Percentiles rank a stretch among this genome's conserved stretches.
Evolutionary conservation across 495 filamentous ascomycete species (phyloP).

Genomic region (Daldinia grandis): DNA sequence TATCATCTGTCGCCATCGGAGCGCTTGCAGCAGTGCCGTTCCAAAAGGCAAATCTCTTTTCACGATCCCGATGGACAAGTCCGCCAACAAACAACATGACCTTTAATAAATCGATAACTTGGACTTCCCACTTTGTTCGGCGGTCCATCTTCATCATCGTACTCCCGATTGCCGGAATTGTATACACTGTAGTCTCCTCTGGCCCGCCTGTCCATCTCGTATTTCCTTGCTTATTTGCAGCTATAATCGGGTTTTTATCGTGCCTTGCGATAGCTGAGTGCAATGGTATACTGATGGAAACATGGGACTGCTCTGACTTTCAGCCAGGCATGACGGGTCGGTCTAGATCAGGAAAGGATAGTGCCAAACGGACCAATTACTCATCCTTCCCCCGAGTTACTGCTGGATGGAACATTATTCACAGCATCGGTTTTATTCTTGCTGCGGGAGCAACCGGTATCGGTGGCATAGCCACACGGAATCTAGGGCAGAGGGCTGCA

Average conservation of each 20-base stretch:
- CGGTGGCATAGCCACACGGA: slow-evolving; percentile 67
- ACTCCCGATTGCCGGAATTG: slow-evolving; percentile 70
- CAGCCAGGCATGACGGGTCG: slow-evolving; percentile 67
- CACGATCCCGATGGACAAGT: slow-evolving; percentile 63
- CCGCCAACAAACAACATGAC: slow-evolving; percentile 67
- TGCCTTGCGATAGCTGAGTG: slow-evolving; percentile 79
- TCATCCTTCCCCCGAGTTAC: slow-evolving; percentile 73
- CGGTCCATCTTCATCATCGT: slow-evolving; percentile 69
- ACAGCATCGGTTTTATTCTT: slow-evolving; percentile 69
- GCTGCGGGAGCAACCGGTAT: slow-evolving; percentile 70
- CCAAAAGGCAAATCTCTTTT: slow-evolving; percentile 73
- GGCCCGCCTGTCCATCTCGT: slow-evolving; percentile 66
- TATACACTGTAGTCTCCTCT: slow-evolving; percentile 68
- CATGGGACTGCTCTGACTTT: slow-evolving; percentile 78
- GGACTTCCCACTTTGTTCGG: slow-evolving; percentile 74
- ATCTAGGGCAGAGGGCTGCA: slow-evolving; percentile 68
- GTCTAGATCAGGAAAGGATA: slow-evolving; percentile 55
- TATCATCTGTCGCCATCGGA: slow-evolving; percentile 69
- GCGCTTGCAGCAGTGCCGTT: slow-evolving; percentile 73
- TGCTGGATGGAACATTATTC: slow-evolving; percentile 74
- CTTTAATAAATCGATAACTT: slow-evolving; percentile 64
- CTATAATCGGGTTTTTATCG: slow-evolving; percentile 70
- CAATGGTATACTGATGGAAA: slow-evolving; percentile 80
- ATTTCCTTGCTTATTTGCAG: slow-evolving; percentile 72
- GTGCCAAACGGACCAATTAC: slow-evolving; percentile 64